Conservation (phyloP, 2,329 filamentous ascomycete genomes). For the Aspergillus sp. region DNA sequence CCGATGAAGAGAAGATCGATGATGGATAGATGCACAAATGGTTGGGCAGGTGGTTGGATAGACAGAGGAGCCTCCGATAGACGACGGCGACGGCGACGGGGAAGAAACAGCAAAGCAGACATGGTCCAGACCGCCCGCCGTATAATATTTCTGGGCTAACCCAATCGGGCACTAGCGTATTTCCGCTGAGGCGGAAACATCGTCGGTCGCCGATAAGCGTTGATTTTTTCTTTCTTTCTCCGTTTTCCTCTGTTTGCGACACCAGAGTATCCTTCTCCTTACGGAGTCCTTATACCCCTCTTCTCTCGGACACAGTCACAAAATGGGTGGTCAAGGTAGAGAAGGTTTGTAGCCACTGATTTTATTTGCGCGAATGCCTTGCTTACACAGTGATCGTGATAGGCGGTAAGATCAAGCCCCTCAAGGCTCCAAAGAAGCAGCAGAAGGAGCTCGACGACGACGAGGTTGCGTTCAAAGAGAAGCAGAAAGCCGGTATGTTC, state of each 20-base stretch:
- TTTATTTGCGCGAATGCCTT: not conserved
- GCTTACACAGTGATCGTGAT: not conserved
- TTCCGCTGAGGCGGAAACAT: conserved; percentile 1
- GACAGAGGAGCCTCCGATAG: no score
- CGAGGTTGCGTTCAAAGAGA: conserved; percentile 71
- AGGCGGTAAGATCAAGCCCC: conserved; percentile 77
- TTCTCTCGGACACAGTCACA: conserved; percentile 1
- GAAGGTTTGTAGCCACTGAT: conserved; percentile 45
- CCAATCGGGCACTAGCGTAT: no score
- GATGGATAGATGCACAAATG: no score
- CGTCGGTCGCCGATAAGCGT: conserved; percentile 15
- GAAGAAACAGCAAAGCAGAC: no score
- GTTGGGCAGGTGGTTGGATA: no score
- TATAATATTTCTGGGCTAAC: no score
- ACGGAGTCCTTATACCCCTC: not conserved
- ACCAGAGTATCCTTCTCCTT: not conserved
- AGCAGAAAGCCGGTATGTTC: conserved; percentile 70
- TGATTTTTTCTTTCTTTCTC: conserved; percentile 7
- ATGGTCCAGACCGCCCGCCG: no score
- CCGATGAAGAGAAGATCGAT: no score
- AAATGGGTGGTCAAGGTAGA: conserved; percentile 60
- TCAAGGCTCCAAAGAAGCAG: conserved; percentile 84
- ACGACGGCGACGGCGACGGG: no score
- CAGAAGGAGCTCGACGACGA: conserved; percentile 79
- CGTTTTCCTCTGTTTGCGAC: conserved; percentile 1